These are phyloP conservation scores for Ophiocordyceps sinensis DNA, from an alignment of 2,329 filamentous ascomycete species.

Conservation along the genomic window DNA sequence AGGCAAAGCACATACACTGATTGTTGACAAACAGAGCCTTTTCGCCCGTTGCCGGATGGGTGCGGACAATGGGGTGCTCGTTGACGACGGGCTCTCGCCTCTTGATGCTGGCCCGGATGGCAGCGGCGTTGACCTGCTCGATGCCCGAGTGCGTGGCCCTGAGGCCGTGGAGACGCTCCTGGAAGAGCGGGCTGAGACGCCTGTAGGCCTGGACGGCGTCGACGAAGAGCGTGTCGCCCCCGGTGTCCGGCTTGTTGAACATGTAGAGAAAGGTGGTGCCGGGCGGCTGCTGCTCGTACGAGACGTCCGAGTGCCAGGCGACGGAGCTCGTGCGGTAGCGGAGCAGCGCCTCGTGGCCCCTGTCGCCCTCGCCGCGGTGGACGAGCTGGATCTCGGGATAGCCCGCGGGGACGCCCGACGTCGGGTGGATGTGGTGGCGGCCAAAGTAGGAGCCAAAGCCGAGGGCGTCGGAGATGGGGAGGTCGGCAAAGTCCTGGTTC, in stretches of 20 bases:
- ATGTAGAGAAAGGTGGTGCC: constrained; percentile 83
- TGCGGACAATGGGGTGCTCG: constrained; percentile 65
- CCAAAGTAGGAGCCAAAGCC: constrained; percentile 64
- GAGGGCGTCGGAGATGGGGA: constrained; percentile 56
- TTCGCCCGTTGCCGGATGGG: constrained; percentile 70
- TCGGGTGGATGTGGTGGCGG: constrained; percentile 68
- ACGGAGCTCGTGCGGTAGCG: constrained; percentile 59
- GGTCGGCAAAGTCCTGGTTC: constrained; percentile 56
- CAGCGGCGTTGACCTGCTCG: constrained; percentile 62
- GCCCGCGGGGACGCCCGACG: constrained; percentile 58
- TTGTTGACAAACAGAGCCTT: constrained; percentile 75
- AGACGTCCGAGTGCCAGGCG: constrained; percentile 81
- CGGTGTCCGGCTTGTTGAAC: constrained; percentile 65
- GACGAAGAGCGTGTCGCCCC: constrained; percentile 74
- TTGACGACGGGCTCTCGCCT: constrained; percentile 61
- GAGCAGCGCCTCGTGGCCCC: constrained; percentile 44
- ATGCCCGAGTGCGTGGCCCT: constrained; percentile 67
- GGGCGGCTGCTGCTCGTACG: constrained; percentile 77
- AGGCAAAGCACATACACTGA: constrained; percentile 47
- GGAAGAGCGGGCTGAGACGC: constrained; percentile 65
- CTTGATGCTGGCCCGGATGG: constrained; percentile 53
- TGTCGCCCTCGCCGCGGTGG: constrained; percentile 45
- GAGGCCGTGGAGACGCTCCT: constrained; percentile 65
- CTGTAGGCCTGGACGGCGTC: constrained; percentile 72
- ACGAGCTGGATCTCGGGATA: constrained; percentile 67